Evolutionary conservation across 352 stramenopile species (phyloP), one percentile per base, ranked within the genome.

Genomic region (Phytopythium litorale): DNA sequence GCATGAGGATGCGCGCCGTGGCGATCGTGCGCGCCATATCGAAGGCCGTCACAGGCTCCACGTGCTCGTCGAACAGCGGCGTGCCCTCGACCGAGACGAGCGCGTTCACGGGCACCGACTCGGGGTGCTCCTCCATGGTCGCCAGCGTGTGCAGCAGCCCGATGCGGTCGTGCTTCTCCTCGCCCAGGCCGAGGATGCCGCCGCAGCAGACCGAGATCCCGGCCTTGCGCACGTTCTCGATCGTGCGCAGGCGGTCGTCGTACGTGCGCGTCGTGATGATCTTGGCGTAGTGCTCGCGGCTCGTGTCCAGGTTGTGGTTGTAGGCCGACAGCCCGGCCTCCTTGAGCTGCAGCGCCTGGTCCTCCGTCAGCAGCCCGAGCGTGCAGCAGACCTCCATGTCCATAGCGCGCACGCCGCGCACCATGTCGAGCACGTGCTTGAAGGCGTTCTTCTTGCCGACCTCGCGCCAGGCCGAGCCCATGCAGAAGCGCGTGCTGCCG

Each of bases 281-380:
- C 58, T 98, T 99, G 46, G 96, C 89, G 73, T 99, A 99, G 81
- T 98, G 96, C 66, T 99, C 96, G 19, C 91, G 94, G 75, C 89
- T 98, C 7, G 97, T 99, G 76, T 99, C 97, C 45, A 99, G 74
- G 78, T 99, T 99, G 84, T 99, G 97, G 87, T 99, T 99, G 84
- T 99, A 99, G 13, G 96, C 95, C 21, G 96, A 97, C 16, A 99
- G 84, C 2, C 97, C 97, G n/a, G 97, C 97, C 61, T 98, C 94
- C 78, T 99, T 99, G 65, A 99, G 86, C 78, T 98, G 93, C 63
- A 87, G 72, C 15, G 97, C 96, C 76, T 99, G 96, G 33, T 99
- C 95, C 56, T 91, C 81, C 46, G 87, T 98, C 53, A 99, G 82
- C 96, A 99, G 98, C 32, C 97, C 97, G 13, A 99, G 81, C 19